A percentile compares a stretch with the other conserved stretches of the same genome.
Conservation (phyloP, 179 eudicot species). For the Nepenthes alata region DNA sequence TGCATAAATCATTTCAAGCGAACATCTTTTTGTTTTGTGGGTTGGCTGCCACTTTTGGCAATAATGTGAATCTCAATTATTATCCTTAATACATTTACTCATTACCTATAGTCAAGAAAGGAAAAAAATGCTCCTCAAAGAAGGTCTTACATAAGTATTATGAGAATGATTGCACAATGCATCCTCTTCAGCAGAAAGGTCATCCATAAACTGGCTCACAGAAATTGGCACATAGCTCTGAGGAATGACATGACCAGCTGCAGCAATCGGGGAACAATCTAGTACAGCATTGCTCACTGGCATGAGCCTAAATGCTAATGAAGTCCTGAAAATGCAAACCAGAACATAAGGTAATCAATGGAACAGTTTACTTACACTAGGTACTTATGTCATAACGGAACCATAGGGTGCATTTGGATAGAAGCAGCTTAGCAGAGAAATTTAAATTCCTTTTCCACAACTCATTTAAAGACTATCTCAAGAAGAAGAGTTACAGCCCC, state of each 20-base stretch:
- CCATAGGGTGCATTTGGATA: no score
- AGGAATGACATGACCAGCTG: slow-evolving; percentile 86
- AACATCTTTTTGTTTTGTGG: no score
- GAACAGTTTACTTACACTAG: background rate
- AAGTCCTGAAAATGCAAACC: slow-evolving; percentile 45
- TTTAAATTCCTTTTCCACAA: no score
- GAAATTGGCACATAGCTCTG: slow-evolving; percentile 69
- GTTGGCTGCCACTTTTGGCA: no score
- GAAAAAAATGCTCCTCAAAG: background rate
- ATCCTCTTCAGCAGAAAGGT: slow-evolving; percentile 74
- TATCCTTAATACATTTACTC: background rate
- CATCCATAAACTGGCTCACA: slow-evolving; percentile 92
- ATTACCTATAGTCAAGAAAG: no score
- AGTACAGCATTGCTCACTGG: slow-evolving; percentile 72
- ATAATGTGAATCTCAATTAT: background rate
- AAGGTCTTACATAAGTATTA: slow-evolving; percentile 43
- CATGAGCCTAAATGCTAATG: slow-evolving; percentile 71
- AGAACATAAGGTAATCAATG: slow-evolving; percentile 2
- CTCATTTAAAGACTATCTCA: no score
- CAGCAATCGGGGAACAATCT: slow-evolving; percentile 59
- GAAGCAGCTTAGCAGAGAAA: no score
- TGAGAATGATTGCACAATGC: slow-evolving; percentile 40
- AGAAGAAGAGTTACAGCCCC: no score
- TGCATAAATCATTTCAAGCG: no score
- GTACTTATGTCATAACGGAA: no score